phyloP scores from a whole-genome alignment of 371 early-diverging fungal species.

The Pancytospora epiphaga region DNA sequence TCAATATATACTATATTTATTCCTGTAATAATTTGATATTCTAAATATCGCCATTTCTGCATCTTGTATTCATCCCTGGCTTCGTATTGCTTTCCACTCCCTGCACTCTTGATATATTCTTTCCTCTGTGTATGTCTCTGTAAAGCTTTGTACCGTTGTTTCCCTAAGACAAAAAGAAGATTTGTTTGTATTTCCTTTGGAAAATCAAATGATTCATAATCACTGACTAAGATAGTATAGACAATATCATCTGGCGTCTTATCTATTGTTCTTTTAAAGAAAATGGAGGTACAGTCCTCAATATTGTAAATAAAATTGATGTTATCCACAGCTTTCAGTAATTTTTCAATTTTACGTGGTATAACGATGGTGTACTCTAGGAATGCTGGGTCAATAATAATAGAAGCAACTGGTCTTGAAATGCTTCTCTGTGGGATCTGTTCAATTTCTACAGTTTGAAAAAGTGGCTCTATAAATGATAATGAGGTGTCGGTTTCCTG shows the following conservation, averaged over 20 bases:
- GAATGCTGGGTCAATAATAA: not conserved
- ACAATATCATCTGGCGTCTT: not conserved
- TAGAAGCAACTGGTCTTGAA: not conserved
- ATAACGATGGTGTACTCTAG: not conserved
- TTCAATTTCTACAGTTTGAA: too few species aligned
- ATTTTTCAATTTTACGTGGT: not conserved
- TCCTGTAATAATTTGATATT: not conserved
- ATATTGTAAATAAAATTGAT: conserved; percentile 1
- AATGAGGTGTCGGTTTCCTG: not conserved
- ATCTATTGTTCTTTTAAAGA: not conserved
- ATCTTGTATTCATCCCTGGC: not conserved
- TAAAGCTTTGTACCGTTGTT: not conserved
- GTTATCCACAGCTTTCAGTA: not conserved
- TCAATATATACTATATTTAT: conserved; percentile 1
- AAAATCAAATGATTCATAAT: conserved; percentile 5
- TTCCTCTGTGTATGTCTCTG: too few species aligned
- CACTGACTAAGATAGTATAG: not conserved
- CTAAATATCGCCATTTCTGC: not conserved
- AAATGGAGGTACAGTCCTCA: not conserved
- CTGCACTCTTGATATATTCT: not conserved
- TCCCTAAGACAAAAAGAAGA: not conserved
- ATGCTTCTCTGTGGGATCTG: too few species aligned
- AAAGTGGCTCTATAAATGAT: not conserved
- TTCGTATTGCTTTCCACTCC: not conserved
- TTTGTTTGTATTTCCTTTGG: not conserved